Conservation (phyloP, 2,329 filamentous ascomycete species). For the Clonostachys solani region DNA sequence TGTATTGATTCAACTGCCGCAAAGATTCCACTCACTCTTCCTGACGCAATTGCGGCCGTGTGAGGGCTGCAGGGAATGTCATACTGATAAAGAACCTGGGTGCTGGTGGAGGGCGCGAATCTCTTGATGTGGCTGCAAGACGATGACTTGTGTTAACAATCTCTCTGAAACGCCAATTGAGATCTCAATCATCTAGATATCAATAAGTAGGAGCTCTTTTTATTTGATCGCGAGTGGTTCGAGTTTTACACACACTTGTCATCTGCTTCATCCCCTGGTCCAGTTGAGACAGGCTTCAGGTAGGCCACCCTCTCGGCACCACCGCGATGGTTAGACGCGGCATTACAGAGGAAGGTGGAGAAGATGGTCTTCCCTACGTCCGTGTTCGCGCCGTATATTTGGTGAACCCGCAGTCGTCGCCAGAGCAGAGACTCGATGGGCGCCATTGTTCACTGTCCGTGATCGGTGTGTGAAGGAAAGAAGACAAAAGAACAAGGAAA, state of each 20-base stretch:
- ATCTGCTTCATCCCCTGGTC: conserved; percentile 65
- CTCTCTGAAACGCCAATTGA: neutral
- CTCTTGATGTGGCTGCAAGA: conserved; percentile 54
- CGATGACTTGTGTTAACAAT: neutral
- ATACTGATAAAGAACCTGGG: conserved; percentile 65
- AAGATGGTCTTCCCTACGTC: conserved; percentile 83
- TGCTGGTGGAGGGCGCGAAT: conserved; percentile 46
- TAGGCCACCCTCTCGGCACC: conserved; percentile 52
- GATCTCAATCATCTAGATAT: neutral
- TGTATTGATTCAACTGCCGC: neutral
- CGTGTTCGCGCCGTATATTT: conserved; percentile 81
- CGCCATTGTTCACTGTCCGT: neutral
- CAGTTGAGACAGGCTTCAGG: conserved; percentile 80
- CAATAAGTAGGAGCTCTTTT: neutral
- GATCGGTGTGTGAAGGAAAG: neutral
- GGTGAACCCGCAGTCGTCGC: conserved; percentile 64
- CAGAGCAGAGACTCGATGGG: conserved; percentile 59
- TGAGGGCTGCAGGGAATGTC: conserved; percentile 74
- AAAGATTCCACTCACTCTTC: conserved; percentile 26
- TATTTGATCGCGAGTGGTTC: too few species aligned
- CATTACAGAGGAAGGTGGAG: conserved; percentile 66
- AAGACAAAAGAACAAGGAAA: too few species aligned
- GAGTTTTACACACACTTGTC: conserved; percentile 46
- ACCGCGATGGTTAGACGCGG: conserved; percentile 40
- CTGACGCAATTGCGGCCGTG: conserved; percentile 53